Evolutionary conservation across 2,329 filamentous ascomycete species (phyloP).

Genomic region (Zopfia rhizophila): DNA sequence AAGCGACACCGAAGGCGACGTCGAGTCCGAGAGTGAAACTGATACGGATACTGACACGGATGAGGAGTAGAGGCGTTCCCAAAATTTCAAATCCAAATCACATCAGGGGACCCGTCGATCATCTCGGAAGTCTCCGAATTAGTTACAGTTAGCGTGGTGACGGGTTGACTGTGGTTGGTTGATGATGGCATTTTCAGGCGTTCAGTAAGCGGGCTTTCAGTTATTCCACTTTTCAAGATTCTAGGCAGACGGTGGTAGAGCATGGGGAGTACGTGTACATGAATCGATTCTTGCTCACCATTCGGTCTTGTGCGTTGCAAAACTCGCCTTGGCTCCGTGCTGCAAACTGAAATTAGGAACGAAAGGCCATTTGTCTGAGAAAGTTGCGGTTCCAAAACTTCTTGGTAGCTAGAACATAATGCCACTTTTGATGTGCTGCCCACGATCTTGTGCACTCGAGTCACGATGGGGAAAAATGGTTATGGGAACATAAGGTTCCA

Average conservation of each 20-base stretch:
- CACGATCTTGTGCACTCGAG: too few relatives aligned
- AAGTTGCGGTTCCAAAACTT: constrained; percentile 8
- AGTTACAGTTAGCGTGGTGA: constrained; percentile 20
- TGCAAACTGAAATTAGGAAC: constrained; percentile 3
- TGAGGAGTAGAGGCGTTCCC: constrained; percentile 46
- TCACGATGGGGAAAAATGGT: neutral
- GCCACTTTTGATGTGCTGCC: constrained; percentile 2
- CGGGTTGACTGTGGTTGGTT: constrained; percentile 12
- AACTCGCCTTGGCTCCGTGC: too few relatives aligned
- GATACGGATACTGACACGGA: constrained; percentile 56
- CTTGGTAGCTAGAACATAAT: constrained; percentile 13
- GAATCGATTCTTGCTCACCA: constrained; percentile 14
- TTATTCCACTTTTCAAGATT: constrained; percentile 12
- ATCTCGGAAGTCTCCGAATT: too few relatives aligned
- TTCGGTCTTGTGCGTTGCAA: constrained; percentile 5
- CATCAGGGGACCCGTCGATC: too few relatives aligned
- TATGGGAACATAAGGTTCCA: neutral
- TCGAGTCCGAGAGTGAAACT: constrained; percentile 62
- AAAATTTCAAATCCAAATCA: too few relatives aligned
- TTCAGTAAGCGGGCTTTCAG: too few relatives aligned
- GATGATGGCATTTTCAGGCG: constrained; percentile 41
- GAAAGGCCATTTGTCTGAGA: neutral
- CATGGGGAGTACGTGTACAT: constrained; percentile 23
- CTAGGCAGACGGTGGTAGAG: constrained; percentile 8
- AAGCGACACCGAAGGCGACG: constrained; percentile 72